Base-by-base conservation (phyloP, 2,329 filamentous ascomycete genomes). In the Phyllosticta paracitricarpa region DNA sequence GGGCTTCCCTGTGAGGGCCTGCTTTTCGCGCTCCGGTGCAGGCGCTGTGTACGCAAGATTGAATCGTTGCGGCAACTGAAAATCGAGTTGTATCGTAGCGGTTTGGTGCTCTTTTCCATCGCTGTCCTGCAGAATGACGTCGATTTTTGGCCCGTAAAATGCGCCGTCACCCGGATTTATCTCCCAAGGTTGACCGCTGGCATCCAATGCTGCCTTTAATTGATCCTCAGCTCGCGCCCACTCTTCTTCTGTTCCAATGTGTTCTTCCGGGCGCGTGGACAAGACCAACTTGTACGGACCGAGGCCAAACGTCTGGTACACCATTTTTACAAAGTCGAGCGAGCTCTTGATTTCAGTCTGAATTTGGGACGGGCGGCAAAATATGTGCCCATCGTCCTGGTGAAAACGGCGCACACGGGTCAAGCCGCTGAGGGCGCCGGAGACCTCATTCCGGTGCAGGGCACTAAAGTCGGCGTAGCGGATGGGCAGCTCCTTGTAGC, bases 381-480 rank as follows among this genome's bases (percentile, higher is more conserved):
- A 96, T 67, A 97, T 94, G 73, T 99, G 94, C 2, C 89, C 89
- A 73, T 99, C 94, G 69, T 99, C 94, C 77, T 97, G 93, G 73
- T 94, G 89, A 79, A 99, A 97, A 67, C 92, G 86, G 56, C 94
- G 86, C 10, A 97, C 93, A 74, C 94, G 86, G 2, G 94, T 97
- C 65, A 99, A 81, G 35, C 94, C 94, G 54, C 87, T 89, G 53
- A 99, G 81, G 4, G 94, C 93, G 60, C 94, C 94, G 1, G 91
- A 97, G 35, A 92, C 87, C 76, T 99, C 94, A 72, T 99, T 97
- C 62, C 94, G 84, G 78, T 99, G 94, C 58, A 99, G 81, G 26
- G 96, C 89, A 74, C 93, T 93, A 75, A 97, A 97, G 73, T 99
- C 94, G 58, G 94, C 93, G 77, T 96, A 89, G 70, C 94, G 84